A percentile compares a stretch with the other conserved stretches of the same genome.
These are phyloP conservation scores for Metschnikowia similis DNA, from an alignment of 805 yeast species.

Conservation along the genomic window DNA sequence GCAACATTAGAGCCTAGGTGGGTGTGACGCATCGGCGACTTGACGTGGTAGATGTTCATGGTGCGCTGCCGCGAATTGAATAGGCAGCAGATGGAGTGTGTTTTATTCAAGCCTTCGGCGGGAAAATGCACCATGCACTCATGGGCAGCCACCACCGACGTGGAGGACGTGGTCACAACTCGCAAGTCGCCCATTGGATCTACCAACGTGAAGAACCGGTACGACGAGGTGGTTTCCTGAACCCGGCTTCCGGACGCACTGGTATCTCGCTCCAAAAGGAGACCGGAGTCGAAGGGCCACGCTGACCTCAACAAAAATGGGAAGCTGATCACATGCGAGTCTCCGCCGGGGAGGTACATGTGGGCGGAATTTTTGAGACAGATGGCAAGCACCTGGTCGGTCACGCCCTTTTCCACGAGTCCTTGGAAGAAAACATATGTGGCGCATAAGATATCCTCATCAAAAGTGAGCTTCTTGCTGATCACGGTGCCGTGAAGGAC, in stretches of 20 bases:
- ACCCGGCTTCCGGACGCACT: conserved; percentile 1
- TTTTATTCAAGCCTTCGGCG: conserved; percentile 25
- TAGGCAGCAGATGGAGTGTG: conserved; percentile 51
- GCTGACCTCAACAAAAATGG: conserved; percentile 65
- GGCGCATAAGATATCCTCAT: conserved; percentile 53
- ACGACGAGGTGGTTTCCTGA: conserved; percentile 10
- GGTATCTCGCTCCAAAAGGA: conserved; percentile 53
- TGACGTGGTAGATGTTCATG: conserved; percentile 53
- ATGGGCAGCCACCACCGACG: conserved; percentile 54
- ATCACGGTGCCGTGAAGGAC: conserved; percentile 50
- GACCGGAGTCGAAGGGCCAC: conserved; percentile 63
- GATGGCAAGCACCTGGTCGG: conserved; percentile 48
- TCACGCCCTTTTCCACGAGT: conserved; percentile 9
- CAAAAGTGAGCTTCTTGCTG: conserved; percentile 46
- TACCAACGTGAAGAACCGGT: conserved; percentile 57
- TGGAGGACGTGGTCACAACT: conserved; percentile 63
- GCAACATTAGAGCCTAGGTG: not conserved
- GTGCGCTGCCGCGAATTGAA: conserved; percentile 42
- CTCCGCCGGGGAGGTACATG: conserved; percentile 59
- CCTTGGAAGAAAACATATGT: conserved; percentile 52
- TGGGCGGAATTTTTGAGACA: conserved; percentile 57
- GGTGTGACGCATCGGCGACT: conserved; percentile 29
- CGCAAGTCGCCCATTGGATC: conserved; percentile 79
- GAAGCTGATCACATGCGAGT: conserved; percentile 55
- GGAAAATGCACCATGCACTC: conserved; percentile 62